Base-by-base conservation (phyloP, 495 filamentous ascomycete genomes). In the Aspergillus mulundensis region DNA sequence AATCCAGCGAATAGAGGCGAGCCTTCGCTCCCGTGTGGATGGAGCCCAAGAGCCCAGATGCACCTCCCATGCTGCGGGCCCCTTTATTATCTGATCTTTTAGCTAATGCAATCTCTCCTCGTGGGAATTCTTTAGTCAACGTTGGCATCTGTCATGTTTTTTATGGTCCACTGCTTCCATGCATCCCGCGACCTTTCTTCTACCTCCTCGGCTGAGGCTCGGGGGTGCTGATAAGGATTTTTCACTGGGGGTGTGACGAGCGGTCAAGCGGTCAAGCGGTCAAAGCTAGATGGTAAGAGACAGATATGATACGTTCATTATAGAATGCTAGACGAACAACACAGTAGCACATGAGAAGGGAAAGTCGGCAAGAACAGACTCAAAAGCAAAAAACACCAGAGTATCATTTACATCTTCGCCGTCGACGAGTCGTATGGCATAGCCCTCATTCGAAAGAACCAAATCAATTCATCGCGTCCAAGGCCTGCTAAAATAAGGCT, bases 351-450 rank as follows among this genome's bases (percentile, higher is more conserved):
- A 56, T 49, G 50, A 52, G 56, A 50, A 57, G 11, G 61, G 59
- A 60, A 62, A 59, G 48, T 57, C 54, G 60, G 57, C 60, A 57
- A 53, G 61, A 65, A 68, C 63, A 66, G 68, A 71, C 58, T 70
- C 45, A 54, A 62, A 71, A 67, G 72, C 65, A 61, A 60, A 51
- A 61, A 70, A 69, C 64, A 66, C 63, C 61, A 63, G 64, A 72
- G 65, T 71, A 74, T 77, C 74, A 75, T 75, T 71, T 77, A 75
- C 74, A 77, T 74, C 67, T 73, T 70, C 67, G 61, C 65, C 63
- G 61, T 69, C 60, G 64, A 58, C 59, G 61, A 57, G 63, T 66
- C 61, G 62, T 62, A 62, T 57, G 56, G 53, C 57, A 66, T 63
- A 58, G 61, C 65, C 38, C 56, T 61, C 54, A 47, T 53, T 58